Conservation (phyloP, 306 rosid genomes). For the Prunus kanzakura region DNA sequence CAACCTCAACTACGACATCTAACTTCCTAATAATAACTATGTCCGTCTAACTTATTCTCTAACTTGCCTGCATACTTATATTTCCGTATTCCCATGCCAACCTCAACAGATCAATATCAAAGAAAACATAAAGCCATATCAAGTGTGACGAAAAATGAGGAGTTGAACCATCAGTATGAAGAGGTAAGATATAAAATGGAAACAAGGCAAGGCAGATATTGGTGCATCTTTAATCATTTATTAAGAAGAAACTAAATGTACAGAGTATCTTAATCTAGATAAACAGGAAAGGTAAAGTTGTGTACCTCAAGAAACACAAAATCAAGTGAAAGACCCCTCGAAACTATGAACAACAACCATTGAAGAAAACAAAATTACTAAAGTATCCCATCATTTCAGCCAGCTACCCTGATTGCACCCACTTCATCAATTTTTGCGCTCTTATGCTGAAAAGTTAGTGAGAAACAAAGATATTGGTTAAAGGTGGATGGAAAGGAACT, state of each 20-base stretch:
- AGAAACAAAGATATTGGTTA: conserved; percentile 20
- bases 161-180: not conserved
- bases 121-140: not conserved
- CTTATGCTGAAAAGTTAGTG: conserved; percentile 66
- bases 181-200: not conserved
- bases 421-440: conserved; percentile 83
- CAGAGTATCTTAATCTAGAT: not conserved
- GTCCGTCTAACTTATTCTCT: not conserved
- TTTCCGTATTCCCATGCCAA: not conserved
- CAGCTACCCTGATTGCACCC: conserved; percentile 85
- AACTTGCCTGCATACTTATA: not conserved
- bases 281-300: conserved; percentile 19
- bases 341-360: conserved; percentile 61
- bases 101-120: not conserved
- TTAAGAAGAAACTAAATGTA: not conserved
- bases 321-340: conserved; percentile 56
- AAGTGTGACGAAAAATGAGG: not conserved
- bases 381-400: conserved; percentile 49
- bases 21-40: not conserved
- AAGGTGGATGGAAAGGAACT: conserved; percentile 5
- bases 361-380: conserved; percentile 58
- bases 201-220: not conserved
- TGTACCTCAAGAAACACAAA: conserved; percentile 71
- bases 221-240: not conserved
- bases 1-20: not conserved